Evolutionary conservation across 1,139 yeast species (phyloP), one percentile per base, ranked within the genome.

Genomic region (Kodamaea fungicola): DNA sequence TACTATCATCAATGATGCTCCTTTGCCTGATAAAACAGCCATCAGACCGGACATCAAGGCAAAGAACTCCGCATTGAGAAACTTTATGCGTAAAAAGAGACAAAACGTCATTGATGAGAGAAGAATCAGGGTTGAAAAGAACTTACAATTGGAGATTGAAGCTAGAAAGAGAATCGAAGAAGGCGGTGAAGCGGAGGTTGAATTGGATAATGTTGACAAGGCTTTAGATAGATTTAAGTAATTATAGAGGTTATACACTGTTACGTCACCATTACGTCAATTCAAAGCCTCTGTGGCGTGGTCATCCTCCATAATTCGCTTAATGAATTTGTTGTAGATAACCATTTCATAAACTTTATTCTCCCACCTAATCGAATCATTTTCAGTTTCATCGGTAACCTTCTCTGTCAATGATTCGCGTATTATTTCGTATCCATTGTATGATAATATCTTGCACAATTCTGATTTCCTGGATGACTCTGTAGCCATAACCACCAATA

Each of bases 31-130:
- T n/a, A 67, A 62, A 34, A 61, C 58, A 22, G 70, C 66, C 27
- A 67, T 79, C 21, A 73, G 73, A 47, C 85, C 89, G 1, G 80
- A 79, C 28, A 81, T 80, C 26, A 80, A 78, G 55, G 84, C 88
- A 35, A 86, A 85, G 60, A 86, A 89, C 63, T 87, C 97, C 10
- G 82, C 90, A 3, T 66, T 92, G 46, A 81, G 96, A 56, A 76
- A 80, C 40, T 82, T 82, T 56, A 66, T 87, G 61, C 80, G 96
- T 59, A 92, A 87, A 74, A 85, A 85, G 74, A 80, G 83, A 38
- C 80, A 78, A 59, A 88, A 89, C 55, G 92, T 90, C 37, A 79
- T 90, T 45, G 96, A 89, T 59, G 90, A 90, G 59, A 80, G 97
- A 51, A 83, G 83, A 52, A 55, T 84, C 59, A 80, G 95, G 50